Evolutionary conservation across 2,329 filamentous ascomycete genomes (phyloP), one percentile per base, ranked within the genome.

Genomic region (Dactylonectria macrodidyma): DNA sequence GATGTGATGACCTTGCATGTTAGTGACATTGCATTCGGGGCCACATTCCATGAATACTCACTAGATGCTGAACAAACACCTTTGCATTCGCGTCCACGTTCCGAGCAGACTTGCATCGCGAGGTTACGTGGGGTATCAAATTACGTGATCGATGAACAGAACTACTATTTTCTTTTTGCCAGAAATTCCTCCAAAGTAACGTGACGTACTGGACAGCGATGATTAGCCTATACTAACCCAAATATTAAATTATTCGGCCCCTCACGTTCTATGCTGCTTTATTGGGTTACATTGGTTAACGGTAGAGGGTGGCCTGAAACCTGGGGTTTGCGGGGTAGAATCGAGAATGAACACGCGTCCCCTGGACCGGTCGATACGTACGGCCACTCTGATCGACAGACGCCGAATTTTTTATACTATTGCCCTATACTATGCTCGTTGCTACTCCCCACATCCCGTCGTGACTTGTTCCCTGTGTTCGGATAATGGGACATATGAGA

Each of bases 261-360:
- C 34, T 33, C 3, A n/a, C 16, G 16, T 33, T 8, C 24, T 12
- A 2, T 16, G 30, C 30, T 24, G 24, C 22, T 24, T 5, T 5
- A 2, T 44, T 60, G 47, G 58, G 58, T 60, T 44, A 52, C 58
- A 60, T 60, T 22, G 57, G 47, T 7, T 16, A 60, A 34, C 41
- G 7, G 58, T 60, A 26, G n/a, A 48, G 33, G 58, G 47, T 16
- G 10, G 9, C 14, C 6, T 22, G 22, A 22, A 60, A 38, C 34
- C 58, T 54, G 24, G 14, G 22, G 10, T 44, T 52, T 60, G 58
- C 58, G 58, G 58, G 58, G 58, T 60, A 52, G 47, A 60, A 30
- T 44, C 24, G 58, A 48, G 30, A 44, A 52, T 2, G 58, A 60
- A 60, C 58, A 60, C 58, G 58, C 58, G 48, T 51, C 58, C 48